Evolutionary conservation across 2,329 filamentous ascomycete genomes (phyloP).

Genomic region (Trichoderma oligosporum): DNA sequence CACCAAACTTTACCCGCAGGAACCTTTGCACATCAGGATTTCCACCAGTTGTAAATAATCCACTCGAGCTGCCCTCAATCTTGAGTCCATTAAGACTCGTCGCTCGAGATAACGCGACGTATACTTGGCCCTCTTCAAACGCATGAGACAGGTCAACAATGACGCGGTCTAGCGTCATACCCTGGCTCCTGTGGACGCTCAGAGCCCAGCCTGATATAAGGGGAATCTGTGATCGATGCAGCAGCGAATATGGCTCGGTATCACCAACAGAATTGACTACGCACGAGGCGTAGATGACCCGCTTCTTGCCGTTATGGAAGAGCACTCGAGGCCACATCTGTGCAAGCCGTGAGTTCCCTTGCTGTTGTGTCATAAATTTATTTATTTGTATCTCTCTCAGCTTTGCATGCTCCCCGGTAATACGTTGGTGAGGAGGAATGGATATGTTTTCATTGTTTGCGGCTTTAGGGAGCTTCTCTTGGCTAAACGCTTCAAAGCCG

Average conservation of each 20-base stretch:
- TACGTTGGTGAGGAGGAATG: not conserved
- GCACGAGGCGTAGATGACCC: conserved; percentile 51
- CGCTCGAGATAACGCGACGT: conserved; percentile 42
- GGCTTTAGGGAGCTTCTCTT: not conserved
- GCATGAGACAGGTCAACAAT: conserved; percentile 49
- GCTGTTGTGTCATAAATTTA: not conserved
- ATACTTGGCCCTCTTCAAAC: conserved; percentile 58
- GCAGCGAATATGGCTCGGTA: conserved; percentile 36
- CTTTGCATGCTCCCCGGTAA: not conserved
- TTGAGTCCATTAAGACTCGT: conserved; percentile 21
- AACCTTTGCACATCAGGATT: conserved; percentile 9
- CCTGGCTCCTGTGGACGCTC: conserved; percentile 61
- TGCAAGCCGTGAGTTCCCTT: not conserved
- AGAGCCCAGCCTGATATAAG: conserved; percentile 59
- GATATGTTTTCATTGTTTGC: not conserved
- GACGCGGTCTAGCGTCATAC: conserved; percentile 58
- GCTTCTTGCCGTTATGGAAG: conserved; percentile 46
- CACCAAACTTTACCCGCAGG: not conserved
- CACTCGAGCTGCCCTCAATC: conserved; percentile 18
- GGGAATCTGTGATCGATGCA: conserved; percentile 55
- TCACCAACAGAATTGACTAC: conserved; percentile 46
- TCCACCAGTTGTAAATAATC: not conserved
- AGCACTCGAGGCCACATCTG: conserved; percentile 35
- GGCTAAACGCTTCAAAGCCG: conserved; percentile 23
- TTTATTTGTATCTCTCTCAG: not conserved